Base-by-base conservation (phyloP, 2,329 filamentous ascomycete species). In the Beauveria varroae region DNA sequence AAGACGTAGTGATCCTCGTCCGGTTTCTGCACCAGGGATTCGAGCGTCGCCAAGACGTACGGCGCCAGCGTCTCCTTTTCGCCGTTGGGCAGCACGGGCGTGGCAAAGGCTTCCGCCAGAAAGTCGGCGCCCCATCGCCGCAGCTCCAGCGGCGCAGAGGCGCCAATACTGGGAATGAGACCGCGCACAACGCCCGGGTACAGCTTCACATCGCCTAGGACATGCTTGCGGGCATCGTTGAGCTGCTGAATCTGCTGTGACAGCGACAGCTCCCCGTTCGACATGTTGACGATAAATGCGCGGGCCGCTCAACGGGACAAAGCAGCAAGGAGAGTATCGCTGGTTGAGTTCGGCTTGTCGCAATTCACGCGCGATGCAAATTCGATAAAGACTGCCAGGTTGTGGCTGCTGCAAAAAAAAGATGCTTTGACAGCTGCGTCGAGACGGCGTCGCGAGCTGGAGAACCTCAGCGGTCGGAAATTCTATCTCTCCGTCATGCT, bases 51-150 rank as follows among this genome's bases (percentile, higher is more conserved):
- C 69, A 99, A 77, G 63, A 96, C 90, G 63, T 85, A 83, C 63
- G 91, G 79, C 66, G 88, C 86, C 76, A 95, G 80, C 64, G 86
- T 86, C 79, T 87, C 91, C 80, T 98, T 99, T 73, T 90, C 86
- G 57, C 87, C 81, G 63, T 85, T 80, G 22, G 87, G 79, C 68
- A 98, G 81, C 24, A 89, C 86, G n/a, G 96, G 95, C 63, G 91
- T 96, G 62, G 95, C 89, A 76, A 99, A 98, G 2, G 93, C 92
- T 78, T 99, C 95, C 61, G 93, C 92, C 49, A 99, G 81, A 71
- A 99, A 99, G 64, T 97, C 93, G 65, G 93, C 88, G 28, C 93
- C 95, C 95, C 95, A 99, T 88, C 93, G 82, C 75, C 92, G 89
- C 69, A 98, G 79, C 75, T 96, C 91, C 61, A 96, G 76, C 64